Base-by-base conservation (phyloP, 192 early-diverging fungal genomes). In the Diversispora epigaea region DNA sequence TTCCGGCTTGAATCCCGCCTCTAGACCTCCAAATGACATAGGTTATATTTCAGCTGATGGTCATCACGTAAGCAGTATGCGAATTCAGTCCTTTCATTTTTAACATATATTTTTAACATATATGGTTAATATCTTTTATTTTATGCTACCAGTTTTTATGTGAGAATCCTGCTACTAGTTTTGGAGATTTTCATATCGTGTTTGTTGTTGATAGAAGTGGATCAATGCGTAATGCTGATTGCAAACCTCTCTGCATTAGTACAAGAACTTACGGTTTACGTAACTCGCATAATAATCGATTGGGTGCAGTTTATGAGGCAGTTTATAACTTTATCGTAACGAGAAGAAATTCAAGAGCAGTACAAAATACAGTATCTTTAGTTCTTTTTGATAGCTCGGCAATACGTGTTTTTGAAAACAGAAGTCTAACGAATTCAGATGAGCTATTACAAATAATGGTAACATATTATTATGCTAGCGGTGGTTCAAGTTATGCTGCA, bases 41-140 rank as follows among this genome's bases (percentile, higher is more conserved):
- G 71, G 67, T n/a, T 67, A 71, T 63, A 54, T 76, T 45, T 52
- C 75, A 66, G 54, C 55, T 19, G 80, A 81, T 39, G 80, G 80
- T 7, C 80, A 81, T 66, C 71, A 75, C 0, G 50, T 17, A 54
- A 4, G 50, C 7, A 54, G 2, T 54, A 17, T 0, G 10, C 12
- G n/a, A 17, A 54, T 54, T 17, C 12, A 54, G n/a, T 54, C 0
- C 14, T 17, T 54, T 54, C n/a, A 54, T 14, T 4, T 14, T 4
- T n/a, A n/a, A n/a, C n/a, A n/a, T n/a, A n/a, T n/a, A n/a, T n/a
- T 17, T 54, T 54, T 1, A 14, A 0, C 0, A 17, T n/a, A 54
- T 54, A 1, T 50, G 8, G 5, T 12, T 14, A 54, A 54, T 54
- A 54, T 17, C 14, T 17, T n/a, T 54, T 14, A 1, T 17, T 14